A percentile compares a stretch with the other conserved stretches of the same genome.
These are phyloP conservation scores for Heracleum sosnowskyi DNA, from an alignment of 129 eudicot genomes.

Conservation along the genomic window DNA sequence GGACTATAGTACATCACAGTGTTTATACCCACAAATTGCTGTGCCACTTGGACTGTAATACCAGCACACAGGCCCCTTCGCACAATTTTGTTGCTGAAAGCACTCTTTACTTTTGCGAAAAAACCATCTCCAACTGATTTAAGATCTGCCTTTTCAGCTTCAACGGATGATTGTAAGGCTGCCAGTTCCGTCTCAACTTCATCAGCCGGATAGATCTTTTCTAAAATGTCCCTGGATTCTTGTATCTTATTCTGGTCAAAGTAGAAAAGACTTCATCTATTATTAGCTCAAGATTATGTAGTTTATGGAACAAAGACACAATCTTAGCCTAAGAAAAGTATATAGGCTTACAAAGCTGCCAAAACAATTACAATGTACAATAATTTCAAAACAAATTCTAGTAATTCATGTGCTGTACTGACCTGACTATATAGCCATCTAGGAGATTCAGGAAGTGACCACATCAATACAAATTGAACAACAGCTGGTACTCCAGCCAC, in stretches of 20 bases:
- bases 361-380: not conserved
- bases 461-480: constrained; percentile 46
- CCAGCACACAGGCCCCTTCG: constrained; percentile 7
- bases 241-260: constrained; percentile 20
- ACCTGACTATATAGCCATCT: constrained; percentile 72
- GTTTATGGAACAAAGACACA: not conserved
- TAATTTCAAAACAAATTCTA: not conserved
- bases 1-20: constrained; percentile 44
- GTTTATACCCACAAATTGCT: constrained; percentile 44
- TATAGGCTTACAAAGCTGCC: not conserved
- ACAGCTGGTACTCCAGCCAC: constrained; percentile 61
- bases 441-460: constrained; percentile 55
- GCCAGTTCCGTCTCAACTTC: constrained; percentile 35
- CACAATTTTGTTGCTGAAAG: not conserved
- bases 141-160: constrained; percentile 25
- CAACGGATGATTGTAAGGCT: constrained; percentile 32
- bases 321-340: not conserved
- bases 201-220: constrained; percentile 28
- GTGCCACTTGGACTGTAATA: constrained; percentile 26
- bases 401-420: not conserved
- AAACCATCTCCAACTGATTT: not conserved
- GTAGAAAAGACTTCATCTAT: not conserved
- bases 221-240: constrained; percentile 32
- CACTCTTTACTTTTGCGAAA: not conserved
- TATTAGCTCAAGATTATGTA: not conserved